Conservation (phyloP, 1,284 basidiomycete species). For the Schizopora paradoxa region DNA sequence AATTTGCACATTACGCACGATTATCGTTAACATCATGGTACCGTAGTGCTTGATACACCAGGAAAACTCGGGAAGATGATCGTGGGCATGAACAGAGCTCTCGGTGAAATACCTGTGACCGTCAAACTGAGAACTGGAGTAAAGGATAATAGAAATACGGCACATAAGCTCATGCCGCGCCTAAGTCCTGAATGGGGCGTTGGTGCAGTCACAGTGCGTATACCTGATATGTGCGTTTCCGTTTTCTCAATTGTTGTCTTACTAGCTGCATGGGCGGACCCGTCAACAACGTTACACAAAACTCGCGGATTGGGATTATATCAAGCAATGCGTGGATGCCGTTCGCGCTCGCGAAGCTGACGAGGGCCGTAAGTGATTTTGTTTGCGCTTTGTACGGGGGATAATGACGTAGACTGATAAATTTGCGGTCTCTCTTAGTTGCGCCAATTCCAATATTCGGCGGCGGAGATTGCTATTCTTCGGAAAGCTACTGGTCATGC, state of each 20-base stretch:
- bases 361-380: constrained; percentile 53
- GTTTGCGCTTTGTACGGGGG: background rate
- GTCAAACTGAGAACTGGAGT: constrained; percentile 93
- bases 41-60: constrained; percentile 75
- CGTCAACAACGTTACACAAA: constrained; percentile 87
- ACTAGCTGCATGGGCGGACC: constrained; percentile 87
- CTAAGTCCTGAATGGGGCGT: constrained; percentile 77
- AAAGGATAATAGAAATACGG: constrained; percentile 78
- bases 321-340: constrained; percentile 79
- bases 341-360: constrained; percentile 78
- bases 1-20: background rate
- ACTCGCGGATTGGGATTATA: constrained; percentile 88
- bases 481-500: constrained; percentile 77
- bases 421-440: constrained; percentile 40
- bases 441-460: constrained; percentile 90
- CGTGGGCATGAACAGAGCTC: constrained; percentile 86
- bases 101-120: constrained; percentile 93
- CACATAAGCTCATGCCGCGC: constrained; percentile 89
- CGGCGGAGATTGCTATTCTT: constrained; percentile 91
- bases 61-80: constrained; percentile 83
- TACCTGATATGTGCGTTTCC: constrained; percentile 8
- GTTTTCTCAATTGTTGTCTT: constrained; percentile 1
- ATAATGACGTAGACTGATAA: constrained; percentile 9
- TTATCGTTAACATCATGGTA: constrained; percentile 9
- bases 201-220: constrained; percentile 70